These are phyloP conservation scores for Rhodomyrtus tomentosa DNA, from an alignment of 345 rosid genomes.

Conservation along the genomic window DNA sequence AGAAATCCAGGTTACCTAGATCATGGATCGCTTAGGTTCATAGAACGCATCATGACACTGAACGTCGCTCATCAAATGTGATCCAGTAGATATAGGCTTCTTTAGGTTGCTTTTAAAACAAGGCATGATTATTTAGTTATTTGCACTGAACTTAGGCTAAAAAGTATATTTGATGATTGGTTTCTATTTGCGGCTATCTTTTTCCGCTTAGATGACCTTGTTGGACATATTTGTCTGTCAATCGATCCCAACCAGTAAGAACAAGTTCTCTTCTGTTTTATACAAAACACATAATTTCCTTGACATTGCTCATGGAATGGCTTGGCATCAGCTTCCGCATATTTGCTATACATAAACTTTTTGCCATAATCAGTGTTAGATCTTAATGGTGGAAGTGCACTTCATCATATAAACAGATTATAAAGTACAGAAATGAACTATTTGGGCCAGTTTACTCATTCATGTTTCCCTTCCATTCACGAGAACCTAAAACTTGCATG, in stretches of 20 bases:
- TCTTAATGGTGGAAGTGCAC: not conserved
- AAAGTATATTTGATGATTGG: not conserved
- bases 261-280: not conserved
- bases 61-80: not conserved
- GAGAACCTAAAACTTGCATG: not conserved
- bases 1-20: not conserved
- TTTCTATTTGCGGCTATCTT: not conserved
- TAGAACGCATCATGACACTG: not conserved
- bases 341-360: not conserved
- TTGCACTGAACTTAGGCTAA: not conserved
- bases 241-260: too few relatives aligned
- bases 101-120: not conserved
- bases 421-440: not conserved
- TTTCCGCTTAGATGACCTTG: not conserved
- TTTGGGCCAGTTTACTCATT: not conserved
- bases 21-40: not conserved
- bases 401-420: not conserved
- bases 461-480: not conserved
- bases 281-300: not conserved
- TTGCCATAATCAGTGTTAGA: not conserved
- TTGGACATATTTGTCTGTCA: too few relatives aligned
- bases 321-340: not conserved
- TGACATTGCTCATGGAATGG: not conserved
- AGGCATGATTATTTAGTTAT: not conserved
- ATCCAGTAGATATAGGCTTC: not conserved